These are phyloP conservation scores for Phaeophleospora eucalypticola DNA, from an alignment of 2,329 filamentous ascomycete genomes.

Conservation along the genomic window DNA sequence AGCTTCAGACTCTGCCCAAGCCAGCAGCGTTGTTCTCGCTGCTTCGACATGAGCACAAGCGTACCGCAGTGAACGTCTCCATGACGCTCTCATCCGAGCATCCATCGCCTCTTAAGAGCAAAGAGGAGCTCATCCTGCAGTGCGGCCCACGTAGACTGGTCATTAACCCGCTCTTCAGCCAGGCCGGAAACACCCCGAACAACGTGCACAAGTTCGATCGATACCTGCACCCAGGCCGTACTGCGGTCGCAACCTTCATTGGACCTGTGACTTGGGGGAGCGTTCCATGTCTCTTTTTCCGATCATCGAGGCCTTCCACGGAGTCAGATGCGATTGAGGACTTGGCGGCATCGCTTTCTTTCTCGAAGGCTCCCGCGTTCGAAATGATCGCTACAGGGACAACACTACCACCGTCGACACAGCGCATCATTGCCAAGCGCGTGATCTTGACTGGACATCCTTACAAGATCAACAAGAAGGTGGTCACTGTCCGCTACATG, in stretches of 20 bases:
- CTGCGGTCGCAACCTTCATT: conserved; percentile 82
- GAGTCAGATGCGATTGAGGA: conserved; percentile 43
- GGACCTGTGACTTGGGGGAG: conserved; percentile 90
- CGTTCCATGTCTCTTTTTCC: conserved; percentile 86
- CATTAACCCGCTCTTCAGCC: conserved; percentile 86
- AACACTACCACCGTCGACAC: conserved; percentile 67
- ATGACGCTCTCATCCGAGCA: conserved; percentile 79
- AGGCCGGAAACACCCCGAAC: conserved; percentile 85
- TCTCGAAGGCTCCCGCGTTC: conserved; percentile 37
- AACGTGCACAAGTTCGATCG: conserved; percentile 96
- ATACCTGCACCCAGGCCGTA: conserved; percentile 84
- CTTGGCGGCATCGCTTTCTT: conserved; percentile 29
- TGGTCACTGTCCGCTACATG: conserved; percentile 98
- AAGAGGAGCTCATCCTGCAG: conserved; percentile 87
- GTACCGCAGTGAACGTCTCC: conserved; percentile 82
- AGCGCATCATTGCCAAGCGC: conserved; percentile 84
- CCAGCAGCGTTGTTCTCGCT: conserved; percentile 80
- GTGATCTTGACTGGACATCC: conserved; percentile 93
- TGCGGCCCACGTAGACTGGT: conserved; percentile 82
- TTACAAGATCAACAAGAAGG: conserved; percentile 96
- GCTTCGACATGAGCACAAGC: conserved; percentile 91
- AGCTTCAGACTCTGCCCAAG: conserved; percentile 51
- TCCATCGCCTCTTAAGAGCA: conserved; percentile 74
- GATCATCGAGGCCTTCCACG: conserved; percentile 44
- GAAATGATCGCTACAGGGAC: conserved; percentile 83